phyloP scores from a whole-genome alignment of 2,329 filamentous ascomycete genomes.

The Aurifilum marmelostoma region DNA sequence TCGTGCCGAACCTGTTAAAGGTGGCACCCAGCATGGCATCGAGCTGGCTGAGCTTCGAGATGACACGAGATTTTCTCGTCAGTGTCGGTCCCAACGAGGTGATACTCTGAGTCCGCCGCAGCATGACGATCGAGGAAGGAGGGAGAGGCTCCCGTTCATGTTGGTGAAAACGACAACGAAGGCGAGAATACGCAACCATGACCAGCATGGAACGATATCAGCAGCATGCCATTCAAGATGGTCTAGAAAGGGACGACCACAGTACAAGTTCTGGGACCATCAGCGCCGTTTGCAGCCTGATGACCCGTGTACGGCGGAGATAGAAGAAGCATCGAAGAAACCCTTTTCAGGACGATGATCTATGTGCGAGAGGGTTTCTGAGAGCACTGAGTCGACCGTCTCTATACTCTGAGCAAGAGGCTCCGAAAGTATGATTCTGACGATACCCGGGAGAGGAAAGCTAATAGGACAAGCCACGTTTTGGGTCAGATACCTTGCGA shows the following conservation, averaged over 20 bases:
- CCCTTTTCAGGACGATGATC: constrained; percentile 2
- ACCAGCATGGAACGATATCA: not conserved
- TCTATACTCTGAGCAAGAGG: not conserved
- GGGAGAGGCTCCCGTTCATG: not conserved
- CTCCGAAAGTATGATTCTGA: not conserved
- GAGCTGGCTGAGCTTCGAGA: constrained; percentile 96
- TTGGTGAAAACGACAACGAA: not conserved
- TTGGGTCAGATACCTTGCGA: not conserved
- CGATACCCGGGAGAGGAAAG: not conserved
- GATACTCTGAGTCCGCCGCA: constrained; percentile 33
- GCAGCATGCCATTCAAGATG: not conserved
- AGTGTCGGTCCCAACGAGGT: constrained; percentile 53
- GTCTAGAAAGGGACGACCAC: not conserved
- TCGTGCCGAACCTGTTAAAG: constrained; percentile 92
- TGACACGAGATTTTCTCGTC: constrained; percentile 85
- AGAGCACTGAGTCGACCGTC: not conserved
- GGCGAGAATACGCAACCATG: not conserved
- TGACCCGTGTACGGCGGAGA: not conserved
- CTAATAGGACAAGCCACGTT: not conserved
- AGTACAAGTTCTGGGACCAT: not conserved
- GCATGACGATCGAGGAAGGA: not conserved
- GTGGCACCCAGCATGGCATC: constrained; percentile 98
- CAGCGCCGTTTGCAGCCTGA: not conserved
- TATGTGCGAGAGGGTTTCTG: not conserved
- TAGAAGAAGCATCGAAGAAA: not conserved